phyloP scores from a whole-genome alignment of 352 stramenopile species.

The Lagenidium giganteum region DNA sequence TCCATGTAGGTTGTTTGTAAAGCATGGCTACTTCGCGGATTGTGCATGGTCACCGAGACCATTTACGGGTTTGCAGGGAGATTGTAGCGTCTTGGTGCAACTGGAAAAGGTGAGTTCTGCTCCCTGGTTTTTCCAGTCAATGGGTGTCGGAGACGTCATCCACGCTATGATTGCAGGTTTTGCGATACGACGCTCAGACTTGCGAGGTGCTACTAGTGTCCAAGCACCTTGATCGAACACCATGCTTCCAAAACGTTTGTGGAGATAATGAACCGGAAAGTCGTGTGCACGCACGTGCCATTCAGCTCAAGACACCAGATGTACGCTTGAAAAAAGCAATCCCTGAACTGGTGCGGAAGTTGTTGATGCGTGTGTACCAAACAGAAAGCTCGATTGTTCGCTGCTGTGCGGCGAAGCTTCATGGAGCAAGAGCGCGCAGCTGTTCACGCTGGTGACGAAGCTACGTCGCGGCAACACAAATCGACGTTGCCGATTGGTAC shows the following conservation, averaged over 20 bases:
- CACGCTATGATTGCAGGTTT: constrained; percentile 7
- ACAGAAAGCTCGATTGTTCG: constrained; percentile 21
- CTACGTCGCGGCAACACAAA: too few species aligned
- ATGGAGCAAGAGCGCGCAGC: constrained; percentile 57
- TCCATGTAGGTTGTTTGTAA: neutral
- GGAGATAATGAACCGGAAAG: constrained; percentile 1
- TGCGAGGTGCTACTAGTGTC: constrained; percentile 34
- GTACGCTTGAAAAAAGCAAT: neutral
- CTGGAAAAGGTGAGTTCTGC: constrained; percentile 26
- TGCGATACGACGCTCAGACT: constrained; percentile 30
- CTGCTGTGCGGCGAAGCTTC: constrained; percentile 45
- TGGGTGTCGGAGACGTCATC: neutral
- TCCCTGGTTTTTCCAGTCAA: constrained; percentile 1
- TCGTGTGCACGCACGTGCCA: too few species aligned
- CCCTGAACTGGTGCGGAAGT: neutral
- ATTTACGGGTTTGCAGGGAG: too few species aligned
- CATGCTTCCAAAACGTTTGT: constrained; percentile 3
- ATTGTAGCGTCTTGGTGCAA: constrained; percentile 1
- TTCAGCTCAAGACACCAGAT: too few species aligned
- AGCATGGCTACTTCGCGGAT: neutral
- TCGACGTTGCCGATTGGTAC: too few species aligned
- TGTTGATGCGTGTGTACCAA: neutral
- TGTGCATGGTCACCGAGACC: neutral
- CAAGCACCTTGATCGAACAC: constrained; percentile 2
- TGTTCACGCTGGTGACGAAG: too few species aligned